Evolutionary conservation across 1,284 basidiomycete genomes (phyloP), one percentile per base, ranked within the genome.

Genomic region (Amylostereum areolatum): DNA sequence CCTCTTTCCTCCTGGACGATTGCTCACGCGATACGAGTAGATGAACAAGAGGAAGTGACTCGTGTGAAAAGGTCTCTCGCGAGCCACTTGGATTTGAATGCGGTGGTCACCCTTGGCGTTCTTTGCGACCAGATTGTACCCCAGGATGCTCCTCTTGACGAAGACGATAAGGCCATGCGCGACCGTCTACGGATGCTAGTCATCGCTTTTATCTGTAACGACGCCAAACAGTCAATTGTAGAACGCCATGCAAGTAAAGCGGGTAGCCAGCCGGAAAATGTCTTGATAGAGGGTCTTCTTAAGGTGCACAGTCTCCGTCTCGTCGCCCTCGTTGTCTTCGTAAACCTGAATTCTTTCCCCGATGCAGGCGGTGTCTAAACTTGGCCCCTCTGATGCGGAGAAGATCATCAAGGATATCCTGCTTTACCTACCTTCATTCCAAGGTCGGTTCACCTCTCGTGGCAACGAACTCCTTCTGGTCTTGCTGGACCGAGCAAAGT

Each of bases 101-200:
- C 81, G 2, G 66, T 66, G 11, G 70, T 78, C 28, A 82, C 83
- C 1, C 66, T 87, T 5, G 73, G 77, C 43, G 84, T 87, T 5
- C 68, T 87, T 3, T 84, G 78, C 57, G 85, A 87, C 59, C 84
- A 87, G 60, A 69, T 85, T 37, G 59, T 75, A 3, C 76, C 76
- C 3, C 59, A 67, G 1, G 74, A 77, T 46, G 79, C 78, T 35
- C 62, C 68, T 11, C 53, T 72, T 55, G 78, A 82, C 48, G 76
- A 78, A 25, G 81, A 83, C 45, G 84, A 85, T 53, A 68, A 71
- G 57, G 65, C 60, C n/a, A 78, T 78, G 42, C 72, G 83, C 42
- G 77, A 78, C 53, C 71, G 73, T 32, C 63, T 85, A 28, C 73
- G 82, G 49, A 68, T 68, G 0, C 69, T 85, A 29, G 83, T 86